Conservation (phyloP, 192 early-diverging fungal genomes). For the Coemansia sp. region DNA sequence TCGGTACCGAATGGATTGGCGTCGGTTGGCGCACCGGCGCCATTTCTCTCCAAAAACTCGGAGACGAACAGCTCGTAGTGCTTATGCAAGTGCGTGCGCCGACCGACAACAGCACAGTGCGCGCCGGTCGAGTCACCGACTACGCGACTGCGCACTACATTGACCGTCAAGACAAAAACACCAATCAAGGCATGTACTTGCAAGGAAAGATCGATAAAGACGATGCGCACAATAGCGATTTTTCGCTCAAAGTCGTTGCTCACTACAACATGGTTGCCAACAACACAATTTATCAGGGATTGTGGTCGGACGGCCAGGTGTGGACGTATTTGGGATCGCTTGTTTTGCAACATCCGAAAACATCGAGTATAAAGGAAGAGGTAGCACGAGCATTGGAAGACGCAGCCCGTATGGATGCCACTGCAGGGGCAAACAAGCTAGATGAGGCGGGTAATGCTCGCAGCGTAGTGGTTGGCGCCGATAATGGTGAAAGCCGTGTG, state of each 20-base stretch:
- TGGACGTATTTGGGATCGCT: conserved; percentile 55
- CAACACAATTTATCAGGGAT: conserved; percentile 53
- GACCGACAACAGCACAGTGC: conserved; percentile 28
- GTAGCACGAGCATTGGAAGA: conserved; percentile 41
- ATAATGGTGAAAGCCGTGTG: not conserved
- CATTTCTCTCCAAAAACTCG: conserved; percentile 40
- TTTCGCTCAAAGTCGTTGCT: conserved; percentile 47
- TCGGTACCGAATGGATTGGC: conserved; percentile 52
- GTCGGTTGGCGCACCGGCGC: conserved; percentile 43
- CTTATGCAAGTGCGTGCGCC: conserved; percentile 40
- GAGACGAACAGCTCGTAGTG: conserved; percentile 27
- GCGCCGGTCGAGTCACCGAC: conserved; percentile 38
- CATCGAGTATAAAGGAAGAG: conserved; percentile 40
- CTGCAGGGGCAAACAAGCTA: not conserved
- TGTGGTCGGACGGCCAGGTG: conserved; percentile 52
- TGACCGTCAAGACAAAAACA: conserved; percentile 3
- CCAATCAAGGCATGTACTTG: conserved; percentile 33
- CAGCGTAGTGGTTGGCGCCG: not conserved
- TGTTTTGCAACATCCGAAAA: conserved; percentile 47
- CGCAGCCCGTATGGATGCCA: conserved; percentile 16
- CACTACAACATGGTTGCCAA: conserved; percentile 55
- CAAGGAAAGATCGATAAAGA: conserved; percentile 36
- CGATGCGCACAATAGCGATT: conserved; percentile 10
- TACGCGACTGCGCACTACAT: conserved; percentile 48
- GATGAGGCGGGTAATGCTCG: not conserved